Evolutionary conservation across 805 yeast genomes (phyloP), one percentile per base, ranked within the genome.

Genomic region (Ogataea parapolymorpha): DNA sequence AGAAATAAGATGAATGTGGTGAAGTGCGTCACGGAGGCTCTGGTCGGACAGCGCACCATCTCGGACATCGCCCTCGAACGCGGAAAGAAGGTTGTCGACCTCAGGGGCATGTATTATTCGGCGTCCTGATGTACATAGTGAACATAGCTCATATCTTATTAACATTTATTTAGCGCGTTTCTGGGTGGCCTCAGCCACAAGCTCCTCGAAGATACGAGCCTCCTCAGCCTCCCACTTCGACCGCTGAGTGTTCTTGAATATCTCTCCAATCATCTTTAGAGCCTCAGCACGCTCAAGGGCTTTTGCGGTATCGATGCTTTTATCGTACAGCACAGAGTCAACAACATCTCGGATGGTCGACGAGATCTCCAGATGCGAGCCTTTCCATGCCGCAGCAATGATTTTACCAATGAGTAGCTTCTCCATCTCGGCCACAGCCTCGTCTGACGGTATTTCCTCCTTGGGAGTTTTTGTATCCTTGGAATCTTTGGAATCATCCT

Each of bases 1-100:
- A 79, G 98, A 72, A 93, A 91, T 68, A 83, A 84, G 37, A 88
- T 93, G 95, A 90, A 90, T 65, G 95, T 90, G 35, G 87, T 87
- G 43, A 89, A 90, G 68, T 93, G 91, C 32, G 77, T 90, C 37
- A 72, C 90, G 44, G 95, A 87, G 62, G 96, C 96, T 1, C 75
- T 93, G 50, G 50, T 69, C 28, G 78, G 80, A 56, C 98, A 90
- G 66, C 78, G 77, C 50, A 75, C 95, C 2, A 74, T 87, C 54
- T 95, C 86, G 55, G 95, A 89, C 54, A 74, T 91, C 61, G 96
- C 98, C 5, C 73, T 81, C 38, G 85, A 82, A 54, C 80, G 99
- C 68, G 99, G 99, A 48, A 91, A 91, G 77, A 88, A 88, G 74
- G 76, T 91, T 58, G 89, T 88, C 27, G 98, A 93, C 65, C 82